Evolutionary conservation across 2,329 filamentous ascomycete genomes (phyloP), one percentile per base, ranked within the genome.

Genomic region (Fusarium metavorans): DNA sequence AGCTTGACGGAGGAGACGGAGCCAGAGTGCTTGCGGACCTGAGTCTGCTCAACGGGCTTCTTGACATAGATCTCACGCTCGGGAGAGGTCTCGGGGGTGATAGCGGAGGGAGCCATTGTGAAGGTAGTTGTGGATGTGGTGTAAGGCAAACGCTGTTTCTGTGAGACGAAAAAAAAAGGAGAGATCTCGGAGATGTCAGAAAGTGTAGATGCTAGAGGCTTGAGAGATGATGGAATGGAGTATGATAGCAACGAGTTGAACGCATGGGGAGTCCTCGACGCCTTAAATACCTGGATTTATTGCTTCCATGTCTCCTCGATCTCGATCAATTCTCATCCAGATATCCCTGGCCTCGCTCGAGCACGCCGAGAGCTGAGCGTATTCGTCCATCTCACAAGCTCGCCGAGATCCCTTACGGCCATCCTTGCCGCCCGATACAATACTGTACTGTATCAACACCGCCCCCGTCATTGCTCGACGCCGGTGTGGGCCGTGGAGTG

Each of bases 1-100:
- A 95, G 87, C 83, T 91, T 92, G 70, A 94, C 83, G 59, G 84
- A 81, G 34, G 79, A 78, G 64, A 78, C 66, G 20, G 77, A 80
- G 71, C 67, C 75, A 71, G 76, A 77, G 64, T 79, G 70, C 60
- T 75, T 72, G 67, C 78, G 75, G 59, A 30, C 70, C 62, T 77
- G 74, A 39, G 63, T 23, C 48, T 58, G 37, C 39, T 39, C 20
- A 32, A 71, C 18, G 32, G 75, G 57, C 77, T 82, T 82, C 76
- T 79, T 82, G 72, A 76, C 71, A 60, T 75, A 76, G 73, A 79
- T 71, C 35, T 76, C 59, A 61, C 80, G 79, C 78, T 80, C 80
- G 65, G 81, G 80, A 41, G 80, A 81, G 63, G 77, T 74, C 72
- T 82, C 80, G 35, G 81, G 81, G 54, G 80, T 77, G 77, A 83